Base-by-base conservation (phyloP, 768 basidiomycete genomes). In the Tricholoma hemisulphureum region DNA sequence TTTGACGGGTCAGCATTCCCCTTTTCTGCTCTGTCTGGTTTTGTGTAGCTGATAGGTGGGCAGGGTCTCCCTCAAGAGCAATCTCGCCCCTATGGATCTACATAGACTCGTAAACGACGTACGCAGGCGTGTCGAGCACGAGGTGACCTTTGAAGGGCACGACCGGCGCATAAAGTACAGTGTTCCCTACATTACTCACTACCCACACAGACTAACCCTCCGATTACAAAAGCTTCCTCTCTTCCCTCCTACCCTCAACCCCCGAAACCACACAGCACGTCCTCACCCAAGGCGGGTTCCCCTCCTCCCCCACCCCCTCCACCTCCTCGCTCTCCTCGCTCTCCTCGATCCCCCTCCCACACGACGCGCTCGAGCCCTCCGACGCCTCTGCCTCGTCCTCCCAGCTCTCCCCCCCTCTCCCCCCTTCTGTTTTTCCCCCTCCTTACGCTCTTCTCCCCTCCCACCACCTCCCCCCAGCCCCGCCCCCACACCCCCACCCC, bases 11-110 rank as follows among this genome's bases (percentile, higher is more conserved):
- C 58, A 62, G 90, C n/a, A n/a, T 75, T 1, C 28, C 9, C 5
- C 29, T 29, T 32, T 10, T 58, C 54, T 43, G 34, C 2, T 13
- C 10, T 58, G 20, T 26, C 11, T 32, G 9, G 21, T 18, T 21
- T 24, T 49, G 10, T n/a, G n/a, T n/a, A 28, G 51, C 34, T 65
- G 10, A 51, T 20, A n/a, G 13, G 58, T 6, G 34, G 53, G 14
- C 62, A 95, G 94, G 2, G 87, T 96, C n/a, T 89, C 91, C 0
- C 73, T 96, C 14, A 95, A 95, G 71, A 78, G 80, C 2, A 88
- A 87, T 63, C 75, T 95, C n/a, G 79, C 84, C 1, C 70, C 81
- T 0, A 78, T 80, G 24, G 94, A 95, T 63, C 73, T 95, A 13
- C 83, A 86, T 62, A 72, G 82, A 8, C 78, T 92, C 0, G 71